These are phyloP conservation scores for Saccharomycopsis babjevae DNA, from an alignment of 805 yeast species.

Conservation along the genomic window DNA sequence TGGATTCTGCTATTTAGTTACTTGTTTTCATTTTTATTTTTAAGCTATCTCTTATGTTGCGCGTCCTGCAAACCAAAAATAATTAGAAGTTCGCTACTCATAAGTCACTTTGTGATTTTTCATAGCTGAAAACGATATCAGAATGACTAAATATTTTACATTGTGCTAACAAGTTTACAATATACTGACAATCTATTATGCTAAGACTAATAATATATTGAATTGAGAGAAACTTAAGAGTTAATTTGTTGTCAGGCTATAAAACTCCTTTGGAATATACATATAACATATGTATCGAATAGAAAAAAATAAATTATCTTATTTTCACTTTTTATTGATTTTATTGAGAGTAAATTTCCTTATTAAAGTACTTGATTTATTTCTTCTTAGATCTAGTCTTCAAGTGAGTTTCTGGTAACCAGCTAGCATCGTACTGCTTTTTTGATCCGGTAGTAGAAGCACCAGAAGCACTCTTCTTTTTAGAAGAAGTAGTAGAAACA, in stretches of 20 bases:
- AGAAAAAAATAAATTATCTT: not conserved
- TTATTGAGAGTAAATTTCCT: not conserved
- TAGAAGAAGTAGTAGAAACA: conserved; percentile 22
- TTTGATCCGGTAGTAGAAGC: conserved; percentile 25
- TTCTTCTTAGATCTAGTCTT: conserved; percentile 28
- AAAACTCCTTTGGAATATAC: not conserved
- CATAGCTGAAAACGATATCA: not conserved
- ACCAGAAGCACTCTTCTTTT: conserved; percentile 21
- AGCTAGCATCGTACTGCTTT: conserved; percentile 32
- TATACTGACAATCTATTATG: not conserved
- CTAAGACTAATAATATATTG: conserved; percentile 1
- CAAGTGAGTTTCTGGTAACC: conserved; percentile 52
- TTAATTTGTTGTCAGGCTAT: not conserved
- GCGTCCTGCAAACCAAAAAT: too few species aligned
- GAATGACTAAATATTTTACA: not conserved
- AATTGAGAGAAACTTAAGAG: not conserved
- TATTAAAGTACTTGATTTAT: not conserved
- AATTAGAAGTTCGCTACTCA: too few species aligned
- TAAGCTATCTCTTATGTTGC: too few species aligned
- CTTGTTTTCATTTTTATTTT: too few species aligned
- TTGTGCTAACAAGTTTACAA: not conserved
- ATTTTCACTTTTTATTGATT: not conserved
- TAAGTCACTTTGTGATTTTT: too few species aligned
- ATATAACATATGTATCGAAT: not conserved
- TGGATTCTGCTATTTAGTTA: too few species aligned